Evolutionary conservation across 306 rosid genomes (phyloP).

Genomic region (Phaseolus lunatus): DNA sequence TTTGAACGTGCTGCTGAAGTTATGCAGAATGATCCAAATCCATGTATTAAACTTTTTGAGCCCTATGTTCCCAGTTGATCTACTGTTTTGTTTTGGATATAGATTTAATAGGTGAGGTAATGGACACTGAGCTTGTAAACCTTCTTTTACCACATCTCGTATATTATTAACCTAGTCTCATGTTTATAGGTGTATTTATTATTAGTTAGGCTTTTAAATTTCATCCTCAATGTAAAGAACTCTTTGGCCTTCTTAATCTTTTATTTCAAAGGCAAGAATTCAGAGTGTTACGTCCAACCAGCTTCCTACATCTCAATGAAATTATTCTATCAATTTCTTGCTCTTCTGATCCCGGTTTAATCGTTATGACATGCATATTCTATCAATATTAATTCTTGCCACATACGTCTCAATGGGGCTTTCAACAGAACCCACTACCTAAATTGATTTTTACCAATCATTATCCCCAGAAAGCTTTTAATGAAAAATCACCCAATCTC

Average conservation of each 20-base stretch:
- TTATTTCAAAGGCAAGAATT: constrained; percentile 25
- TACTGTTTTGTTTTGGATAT: constrained; percentile 31
- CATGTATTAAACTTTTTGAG: constrained; percentile 87
- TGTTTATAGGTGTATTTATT: constrained; percentile 54
- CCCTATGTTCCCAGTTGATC: constrained; percentile 61
- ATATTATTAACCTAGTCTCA: constrained; percentile 18
- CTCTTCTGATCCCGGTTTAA: no score
- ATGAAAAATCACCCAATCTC: no score
- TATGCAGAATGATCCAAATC: constrained; percentile 81
- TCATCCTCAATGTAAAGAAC: constrained; percentile 42
- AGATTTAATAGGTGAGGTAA: constrained; percentile 49
- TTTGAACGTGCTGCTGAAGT: constrained; percentile 93
- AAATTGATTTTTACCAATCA: no score
- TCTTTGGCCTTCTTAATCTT: constrained; percentile 38
- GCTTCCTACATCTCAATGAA: neutral
- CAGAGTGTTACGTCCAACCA: neutral
- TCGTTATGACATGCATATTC: no score
- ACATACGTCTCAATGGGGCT: no score
- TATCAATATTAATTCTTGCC: no score
- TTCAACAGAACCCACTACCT: no score
- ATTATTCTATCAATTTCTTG: no score
- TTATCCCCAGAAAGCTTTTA: no score
- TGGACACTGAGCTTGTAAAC: constrained; percentile 48
- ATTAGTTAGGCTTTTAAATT: constrained; percentile 33
- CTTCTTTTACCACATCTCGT: constrained; percentile 34